Evolutionary conservation across 2,329 filamentous ascomycete genomes (phyloP).

Genomic region (Ophiocordyceps camponoti-rufipedis): DNA sequence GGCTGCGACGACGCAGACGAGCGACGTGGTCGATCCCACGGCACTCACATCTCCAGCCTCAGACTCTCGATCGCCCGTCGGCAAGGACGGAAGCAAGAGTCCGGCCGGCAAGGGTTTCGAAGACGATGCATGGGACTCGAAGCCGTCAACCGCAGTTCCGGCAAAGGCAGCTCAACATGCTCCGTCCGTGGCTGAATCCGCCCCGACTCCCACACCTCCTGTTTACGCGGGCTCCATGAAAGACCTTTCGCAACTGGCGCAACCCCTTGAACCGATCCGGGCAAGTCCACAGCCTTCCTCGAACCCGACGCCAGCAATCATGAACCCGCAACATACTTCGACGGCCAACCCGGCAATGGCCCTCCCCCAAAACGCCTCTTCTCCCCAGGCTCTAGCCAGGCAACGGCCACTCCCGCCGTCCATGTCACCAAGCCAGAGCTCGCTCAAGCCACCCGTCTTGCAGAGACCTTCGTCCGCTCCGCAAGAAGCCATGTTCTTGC

Average conservation of each 20-base stretch:
- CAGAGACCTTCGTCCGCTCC: conserved; percentile 74
- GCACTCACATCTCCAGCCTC: neutral
- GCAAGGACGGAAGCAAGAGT: conserved; percentile 2
- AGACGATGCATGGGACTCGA: conserved; percentile 94
- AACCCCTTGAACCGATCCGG: conserved; percentile 34
- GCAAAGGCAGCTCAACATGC: conserved; percentile 10
- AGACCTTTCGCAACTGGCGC: conserved; percentile 33
- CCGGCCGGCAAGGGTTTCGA: conserved; percentile 51
- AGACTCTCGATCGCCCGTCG: conserved; percentile 1
- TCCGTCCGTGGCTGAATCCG: conserved; percentile 1
- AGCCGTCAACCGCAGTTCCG: conserved; percentile 31
- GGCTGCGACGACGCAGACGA: conserved; percentile 68
- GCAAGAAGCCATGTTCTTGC: conserved; percentile 49
- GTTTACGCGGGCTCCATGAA: conserved; percentile 37
- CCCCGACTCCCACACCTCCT: conserved; percentile 2
- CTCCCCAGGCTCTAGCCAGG: conserved; percentile 18
- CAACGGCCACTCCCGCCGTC: conserved; percentile 58
- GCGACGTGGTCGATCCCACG: conserved; percentile 34
- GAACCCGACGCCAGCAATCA: neutral
- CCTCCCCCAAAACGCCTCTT: conserved; percentile 14
- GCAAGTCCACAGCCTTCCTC: conserved; percentile 9
- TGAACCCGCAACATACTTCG: neutral
- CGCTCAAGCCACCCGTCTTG: conserved; percentile 59
- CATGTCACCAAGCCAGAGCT: conserved; percentile 35
- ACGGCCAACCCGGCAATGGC: conserved; percentile 3